Conservation (phyloP, 306 rosid genomes). For the Vigna nakashimae region DNA sequence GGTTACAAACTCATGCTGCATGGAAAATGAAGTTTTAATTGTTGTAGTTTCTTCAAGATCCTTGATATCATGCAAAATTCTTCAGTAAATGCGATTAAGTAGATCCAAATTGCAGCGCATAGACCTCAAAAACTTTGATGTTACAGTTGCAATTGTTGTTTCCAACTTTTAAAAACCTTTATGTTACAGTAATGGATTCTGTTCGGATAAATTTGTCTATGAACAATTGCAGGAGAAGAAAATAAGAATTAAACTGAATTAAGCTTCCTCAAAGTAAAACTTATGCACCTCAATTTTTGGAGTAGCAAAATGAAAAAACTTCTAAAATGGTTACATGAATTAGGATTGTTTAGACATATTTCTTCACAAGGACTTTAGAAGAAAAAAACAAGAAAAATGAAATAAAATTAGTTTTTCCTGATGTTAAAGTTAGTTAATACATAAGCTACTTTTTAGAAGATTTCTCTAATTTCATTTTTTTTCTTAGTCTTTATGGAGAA, state of each 20-base stretch:
- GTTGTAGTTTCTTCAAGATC: background rate
- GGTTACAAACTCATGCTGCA: background rate
- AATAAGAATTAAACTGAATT: no score
- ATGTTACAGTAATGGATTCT: constrained; percentile 5
- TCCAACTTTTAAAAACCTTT: background rate
- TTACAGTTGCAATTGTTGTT: background rate
- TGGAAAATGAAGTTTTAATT: background rate
- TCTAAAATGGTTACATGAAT: background rate
- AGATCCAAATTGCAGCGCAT: background rate
- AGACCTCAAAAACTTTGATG: background rate
- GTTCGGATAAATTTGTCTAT: background rate
- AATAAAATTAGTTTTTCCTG: no score
- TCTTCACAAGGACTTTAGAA: no score
- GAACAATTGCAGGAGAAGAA: no score
- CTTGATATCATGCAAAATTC: background rate
- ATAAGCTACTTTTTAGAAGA: no score
- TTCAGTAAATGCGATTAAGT: background rate
- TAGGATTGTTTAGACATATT: background rate
- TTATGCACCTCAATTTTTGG: background rate
- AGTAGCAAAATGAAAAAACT: background rate
- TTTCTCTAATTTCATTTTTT: no score
- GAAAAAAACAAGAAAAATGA: no score
- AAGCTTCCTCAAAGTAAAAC: background rate
- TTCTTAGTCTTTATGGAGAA: no score
- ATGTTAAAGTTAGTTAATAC: no score